A percentile compares a stretch with the other conserved stretches of the same genome.
Conservation (phyloP, 2,329 filamentous ascomycete species). For the Talaromyces sp. region DNA sequence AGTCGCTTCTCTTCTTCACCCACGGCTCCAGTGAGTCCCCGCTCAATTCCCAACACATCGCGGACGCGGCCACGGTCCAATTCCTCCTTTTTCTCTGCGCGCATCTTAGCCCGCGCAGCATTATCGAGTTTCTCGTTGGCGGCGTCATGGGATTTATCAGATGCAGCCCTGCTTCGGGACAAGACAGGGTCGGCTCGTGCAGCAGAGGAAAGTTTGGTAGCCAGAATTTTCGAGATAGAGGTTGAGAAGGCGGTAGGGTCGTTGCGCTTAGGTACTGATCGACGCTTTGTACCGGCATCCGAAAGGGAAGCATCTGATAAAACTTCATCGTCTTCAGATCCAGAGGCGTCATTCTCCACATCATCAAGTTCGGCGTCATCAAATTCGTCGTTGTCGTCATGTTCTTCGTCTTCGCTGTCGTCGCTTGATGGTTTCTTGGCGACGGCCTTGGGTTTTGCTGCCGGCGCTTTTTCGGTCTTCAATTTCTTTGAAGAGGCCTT, state of each 20-base stretch:
- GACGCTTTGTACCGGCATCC: constrained; percentile 45
- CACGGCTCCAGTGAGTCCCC: constrained; percentile 55
- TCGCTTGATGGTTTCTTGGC: constrained; percentile 24
- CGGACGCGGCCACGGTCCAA: constrained; percentile 85
- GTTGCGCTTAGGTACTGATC: constrained; percentile 69
- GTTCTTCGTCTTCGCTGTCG: constrained; percentile 34
- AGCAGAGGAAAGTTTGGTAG: constrained; percentile 79
- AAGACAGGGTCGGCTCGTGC: constrained; percentile 90
- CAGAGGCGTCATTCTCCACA: constrained; percentile 45
- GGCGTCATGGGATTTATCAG: constrained; percentile 70
- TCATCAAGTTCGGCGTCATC: constrained; percentile 34
- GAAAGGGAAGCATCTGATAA: constrained; percentile 45
- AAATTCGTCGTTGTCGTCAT: constrained; percentile 34
- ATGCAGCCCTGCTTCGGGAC: constrained; percentile 75
- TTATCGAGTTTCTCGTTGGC: constrained; percentile 78
- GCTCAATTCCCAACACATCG: constrained; percentile 73
- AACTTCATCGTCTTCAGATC: constrained; percentile 40
- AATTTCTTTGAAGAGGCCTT: constrained; percentile 21
- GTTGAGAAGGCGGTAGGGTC: constrained; percentile 90
- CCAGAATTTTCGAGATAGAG: constrained; percentile 89
- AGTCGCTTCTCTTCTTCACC: constrained; percentile 75
- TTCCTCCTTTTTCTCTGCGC: constrained; percentile 76
- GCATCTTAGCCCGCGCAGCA: constrained; percentile 76
- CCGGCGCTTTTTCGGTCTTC: constrained; percentile 11
- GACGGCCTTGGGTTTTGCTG: constrained; percentile 12